Base-by-base conservation (phyloP, 495 filamentous ascomycete species). In the Trichoderma reesei region DNA sequence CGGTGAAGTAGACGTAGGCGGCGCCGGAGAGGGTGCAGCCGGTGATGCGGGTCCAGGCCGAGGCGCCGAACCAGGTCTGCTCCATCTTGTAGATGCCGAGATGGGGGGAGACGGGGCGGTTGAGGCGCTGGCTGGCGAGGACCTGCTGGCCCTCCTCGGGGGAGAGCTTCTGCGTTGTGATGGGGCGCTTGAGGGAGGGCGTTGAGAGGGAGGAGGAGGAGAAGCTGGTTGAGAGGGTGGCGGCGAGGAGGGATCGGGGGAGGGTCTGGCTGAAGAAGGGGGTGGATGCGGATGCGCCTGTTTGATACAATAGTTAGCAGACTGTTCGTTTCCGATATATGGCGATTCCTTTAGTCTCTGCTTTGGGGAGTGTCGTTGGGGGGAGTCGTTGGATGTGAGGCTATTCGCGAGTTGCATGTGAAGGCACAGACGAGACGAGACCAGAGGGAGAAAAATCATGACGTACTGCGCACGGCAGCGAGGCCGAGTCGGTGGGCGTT, bases 51-150 rank as follows among this genome's bases (percentile, higher is more conserved):
- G 90, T 87, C 75, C 89, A 78, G 62, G 71, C 77, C 63, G 86
- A 90, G 51, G 79, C 75, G 62, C 73, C 71, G 72, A 88, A 86
- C 89, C 89, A 96, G 63, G 92, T 92, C 71, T 98, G 88, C 77
- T 90, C 88, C 66, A 88, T 88, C 68, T 85, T 81, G 84, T 98
- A 99, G 83, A 96, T 92, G 65, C 75, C 70, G 62, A 99, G 85
- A 73, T 99, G 93, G 51, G 94, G 94, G 42, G 91, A 80, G 65
- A 95, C 82, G 68, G 94, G 94, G 59, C 94, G 95, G 69, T 79
- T 72, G 64, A 87, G 86, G 68, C 94, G 94, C 77, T 99, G 94
- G 67, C 84, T 77, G 67, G 82, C 85, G 74, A 98, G 92, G 79
- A 97, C 86, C 67, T 85, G 70, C 73, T 82, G 75, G 63, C 78